Percentiles rank a stretch among this genome's conserved stretches.
These are phyloP conservation scores for Vachellia pachyceras DNA, from an alignment of 306 rosid species.

Conservation along the genomic window DNA sequence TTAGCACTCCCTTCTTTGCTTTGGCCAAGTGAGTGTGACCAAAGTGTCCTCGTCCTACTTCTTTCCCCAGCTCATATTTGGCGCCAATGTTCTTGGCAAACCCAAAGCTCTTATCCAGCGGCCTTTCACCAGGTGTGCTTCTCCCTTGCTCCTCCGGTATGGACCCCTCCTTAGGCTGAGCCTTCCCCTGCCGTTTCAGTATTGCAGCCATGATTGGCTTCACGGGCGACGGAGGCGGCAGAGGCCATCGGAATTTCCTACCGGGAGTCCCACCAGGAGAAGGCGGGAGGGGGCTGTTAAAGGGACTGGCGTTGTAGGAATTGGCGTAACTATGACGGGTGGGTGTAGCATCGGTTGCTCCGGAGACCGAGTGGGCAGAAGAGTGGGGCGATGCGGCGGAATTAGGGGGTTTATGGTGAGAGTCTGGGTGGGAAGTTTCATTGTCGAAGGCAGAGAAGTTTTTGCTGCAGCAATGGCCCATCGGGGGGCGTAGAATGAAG, in stretches of 20 bases:
- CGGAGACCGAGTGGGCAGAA: slow-evolving; percentile 32
- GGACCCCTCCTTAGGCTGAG: slow-evolving; percentile 70
- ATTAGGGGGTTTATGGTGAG: slow-evolving; percentile 19
- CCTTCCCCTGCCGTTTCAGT: slow-evolving; percentile 60
- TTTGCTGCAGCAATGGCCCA: slow-evolving; percentile 92
- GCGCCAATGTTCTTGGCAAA: slow-evolving; percentile 79
- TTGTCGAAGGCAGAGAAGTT: slow-evolving; percentile 54
- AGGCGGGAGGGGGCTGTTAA: slow-evolving; percentile 78
- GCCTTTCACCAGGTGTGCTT: slow-evolving; percentile 59
- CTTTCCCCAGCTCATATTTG: slow-evolving; percentile 82
- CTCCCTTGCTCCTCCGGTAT: slow-evolving; percentile 82
- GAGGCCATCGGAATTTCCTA: slow-evolving; percentile 88
- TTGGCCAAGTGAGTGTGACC: slow-evolving; percentile 91
- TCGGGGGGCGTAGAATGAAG: slow-evolving; percentile 12
- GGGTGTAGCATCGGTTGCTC: slow-evolving; percentile 47
- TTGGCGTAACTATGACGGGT: slow-evolving; percentile 59
- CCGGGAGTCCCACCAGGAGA: slow-evolving; percentile 81
- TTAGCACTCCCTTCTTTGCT: slow-evolving; percentile 86
- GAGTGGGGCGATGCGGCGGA: slow-evolving; percentile 15
- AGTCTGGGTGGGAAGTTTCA: slow-evolving; percentile 46
- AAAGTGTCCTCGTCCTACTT: slow-evolving; percentile 95
- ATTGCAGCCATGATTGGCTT: slow-evolving; percentile 88
- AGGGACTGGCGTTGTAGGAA: slow-evolving; percentile 66
- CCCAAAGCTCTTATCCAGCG: slow-evolving; percentile 83
- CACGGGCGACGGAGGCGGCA: slow-evolving; percentile 95